phyloP scores from a whole-genome alignment of 2,329 filamentous ascomycete species.

The Kalaharituber pfeilii region DNA sequence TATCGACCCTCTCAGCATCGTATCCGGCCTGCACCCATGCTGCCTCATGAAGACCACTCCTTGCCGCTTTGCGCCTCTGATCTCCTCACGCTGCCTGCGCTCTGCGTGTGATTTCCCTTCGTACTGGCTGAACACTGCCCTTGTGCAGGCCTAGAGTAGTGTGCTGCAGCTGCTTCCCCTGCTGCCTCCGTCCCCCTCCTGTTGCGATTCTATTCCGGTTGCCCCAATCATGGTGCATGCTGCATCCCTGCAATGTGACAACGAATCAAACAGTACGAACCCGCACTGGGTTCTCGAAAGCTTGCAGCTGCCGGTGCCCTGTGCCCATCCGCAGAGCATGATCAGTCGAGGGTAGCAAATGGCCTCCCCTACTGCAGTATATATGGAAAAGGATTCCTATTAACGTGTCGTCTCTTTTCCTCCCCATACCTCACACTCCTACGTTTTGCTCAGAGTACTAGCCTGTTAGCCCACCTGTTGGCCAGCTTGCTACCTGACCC shows the following conservation, averaged over 20 bases:
- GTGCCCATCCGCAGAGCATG: not conserved
- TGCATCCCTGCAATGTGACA: conserved; percentile 11
- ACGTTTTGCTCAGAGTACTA: not conserved
- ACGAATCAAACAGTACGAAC: conserved; percentile 12
- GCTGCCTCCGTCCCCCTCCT: not conserved
- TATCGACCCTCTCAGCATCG: no score
- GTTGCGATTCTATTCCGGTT: not conserved
- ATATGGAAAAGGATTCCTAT: not conserved
- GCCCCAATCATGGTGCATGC: not conserved
- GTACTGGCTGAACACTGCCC: not conserved
- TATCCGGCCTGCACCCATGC: not conserved
- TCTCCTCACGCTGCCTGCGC: not conserved
- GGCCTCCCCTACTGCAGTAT: not conserved
- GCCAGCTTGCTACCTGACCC: not conserved
- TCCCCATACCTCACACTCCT: not conserved
- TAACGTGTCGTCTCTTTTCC: conserved; percentile 1
- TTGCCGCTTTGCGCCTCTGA: not conserved
- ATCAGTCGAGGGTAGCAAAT: not conserved
- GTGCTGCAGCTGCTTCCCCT: not conserved
- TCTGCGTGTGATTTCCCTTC: not conserved
- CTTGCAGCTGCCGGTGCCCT: not conserved
- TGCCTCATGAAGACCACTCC: not conserved
- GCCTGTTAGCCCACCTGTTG: not conserved
- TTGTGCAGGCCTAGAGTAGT: not conserved
- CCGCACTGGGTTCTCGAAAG: not conserved